Base-by-base conservation (phyloP, 2,329 filamentous ascomycete species). In the Zymoseptoria passerinii region DNA sequence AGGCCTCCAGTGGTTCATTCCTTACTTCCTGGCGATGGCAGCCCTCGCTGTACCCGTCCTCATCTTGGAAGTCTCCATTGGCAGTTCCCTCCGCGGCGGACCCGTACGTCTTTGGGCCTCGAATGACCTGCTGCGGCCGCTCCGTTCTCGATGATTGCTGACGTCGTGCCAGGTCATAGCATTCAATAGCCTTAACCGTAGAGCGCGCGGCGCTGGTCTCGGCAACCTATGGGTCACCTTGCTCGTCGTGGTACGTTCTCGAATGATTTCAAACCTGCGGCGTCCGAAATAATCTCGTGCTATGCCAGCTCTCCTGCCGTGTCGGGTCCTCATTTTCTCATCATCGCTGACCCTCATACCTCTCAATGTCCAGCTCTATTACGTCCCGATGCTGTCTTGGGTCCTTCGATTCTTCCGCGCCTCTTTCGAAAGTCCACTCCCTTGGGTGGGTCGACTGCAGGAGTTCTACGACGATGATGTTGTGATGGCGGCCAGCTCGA, bases 321-420 rank as follows among this genome's bases (percentile, higher is more conserved):
- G 23, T 23, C 23, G 23, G 2, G 23, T 23, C 23, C 23, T 23
- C 23, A 23, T 23, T 23, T 23, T 4, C 2, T 4, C 2, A 23
- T 23, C 23, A 23, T 23, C 23, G 23, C 23, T 23, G 4, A 23
- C 23, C 23, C 23, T 23, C 23, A 23, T 23, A 23, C 4, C 23
- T 2, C 4, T 23, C 4, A 4, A 23, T 4, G 23, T 23, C 23
- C 4, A 23, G 0, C 78, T 80, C 3, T 83, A 83, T 65, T 83
- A 83, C 54, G 80, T 78, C 3, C 78, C 81, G 59, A 83, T 81
- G 55, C 66, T 83, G 19, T 79, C 80, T 0, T 83, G 81, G 80
- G 82, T 83, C 58, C 82, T 83, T 79, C 77, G 74, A 59, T 83
- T 83, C 65, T 83, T 83, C 61, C 77, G 80, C 4, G 74, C 80